These are phyloP conservation scores for Ogataea hybrid DNA, from an alignment of 1,139 yeast genomes.

Conservation along the genomic window DNA sequence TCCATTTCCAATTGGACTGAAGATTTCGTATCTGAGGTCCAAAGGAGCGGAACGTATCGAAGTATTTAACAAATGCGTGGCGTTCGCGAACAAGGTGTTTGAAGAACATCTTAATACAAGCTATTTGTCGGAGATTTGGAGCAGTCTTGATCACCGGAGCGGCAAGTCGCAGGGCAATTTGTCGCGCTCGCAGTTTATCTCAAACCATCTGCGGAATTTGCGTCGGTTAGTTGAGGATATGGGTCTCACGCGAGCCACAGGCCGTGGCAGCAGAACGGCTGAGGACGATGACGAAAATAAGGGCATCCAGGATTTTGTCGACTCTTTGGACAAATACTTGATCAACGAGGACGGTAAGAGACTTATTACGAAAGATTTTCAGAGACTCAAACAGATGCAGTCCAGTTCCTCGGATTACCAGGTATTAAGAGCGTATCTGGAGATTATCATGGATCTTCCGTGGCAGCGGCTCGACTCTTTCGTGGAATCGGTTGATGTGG, in stretches of 20 bases:
- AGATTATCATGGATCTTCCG: slow-evolving; percentile 67
- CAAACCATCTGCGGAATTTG: slow-evolving; percentile 58
- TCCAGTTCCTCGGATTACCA: slow-evolving; percentile 74
- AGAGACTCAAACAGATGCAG: slow-evolving; percentile 59
- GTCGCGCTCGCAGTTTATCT: slow-evolving; percentile 41
- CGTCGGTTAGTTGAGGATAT: slow-evolving; percentile 56
- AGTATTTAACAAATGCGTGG: slow-evolving; percentile 35
- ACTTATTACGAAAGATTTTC: slow-evolving; percentile 60
- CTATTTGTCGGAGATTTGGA: slow-evolving; percentile 52
- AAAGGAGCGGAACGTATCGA: slow-evolving; percentile 37
- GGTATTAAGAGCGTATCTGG: slow-evolving; percentile 68
- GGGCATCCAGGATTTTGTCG: slow-evolving; percentile 47
- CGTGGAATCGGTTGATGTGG: slow-evolving; percentile 35
- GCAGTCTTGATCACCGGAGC: slow-evolving; percentile 38
- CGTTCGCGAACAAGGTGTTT: slow-evolving; percentile 33
- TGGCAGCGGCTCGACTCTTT: slow-evolving; percentile 40
- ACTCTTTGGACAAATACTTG: slow-evolving; percentile 34
- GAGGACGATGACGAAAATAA: slow-evolving; percentile 45
- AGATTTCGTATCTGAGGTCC: slow-evolving; percentile 41
- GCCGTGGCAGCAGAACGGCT: slow-evolving; percentile 21
- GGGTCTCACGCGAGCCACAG: slow-evolving; percentile 28
- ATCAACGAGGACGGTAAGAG: slow-evolving; percentile 52
- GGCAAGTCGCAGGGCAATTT: slow-evolving; percentile 24
- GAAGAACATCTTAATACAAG: slow-evolving; percentile 41
- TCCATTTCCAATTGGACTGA: slow-evolving; percentile 54